Base-by-base conservation (phyloP, 208 protist species). In the Strigomonas oncopelti region DNA sequence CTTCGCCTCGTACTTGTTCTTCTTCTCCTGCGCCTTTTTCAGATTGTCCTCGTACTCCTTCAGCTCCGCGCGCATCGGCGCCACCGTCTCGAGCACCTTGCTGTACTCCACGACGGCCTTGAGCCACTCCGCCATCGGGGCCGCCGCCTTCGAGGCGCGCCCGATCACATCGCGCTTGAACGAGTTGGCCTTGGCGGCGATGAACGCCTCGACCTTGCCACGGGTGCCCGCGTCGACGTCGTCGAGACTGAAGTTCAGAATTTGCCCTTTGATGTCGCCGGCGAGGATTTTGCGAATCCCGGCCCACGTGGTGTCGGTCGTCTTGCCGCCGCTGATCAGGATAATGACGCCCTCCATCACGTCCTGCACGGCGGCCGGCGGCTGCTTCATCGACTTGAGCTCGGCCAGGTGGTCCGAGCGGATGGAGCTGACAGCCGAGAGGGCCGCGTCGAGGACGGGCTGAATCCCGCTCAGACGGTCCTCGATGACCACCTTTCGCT, bases 121-220 rank as follows among this genome's bases (percentile, higher is more conserved):
- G 5, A 99, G 92, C 98, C 98, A 99, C 60, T 93, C 88, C 16
- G 97, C 97, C 77, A 99, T 92, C 45, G 98, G 97, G 16, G 94
- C 94, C 5, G 97, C 97, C 0, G 98, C 97, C 64, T 94, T 88
- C 9, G 90, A 97, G 18, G 93, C 96, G 48, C 95, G 92, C 7
- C 81, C 80, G 72, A 98, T 98, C 7, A 87, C 86, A 20, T 96
- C 91, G 27, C 77, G 77, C 65, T 98, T 96, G 74, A 99, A 99
- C 24, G 91, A 97, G 42, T 92, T 83, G 25, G 56, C 73, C 65
- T 97, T 97, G 20, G 69, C 66, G 9, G 72, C 56, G 20, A 99
- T 78, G 65, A 98, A 94, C 69, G 84, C 80, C 53, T 95, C 78
- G 16, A 98, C 94, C 61, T 92, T 80, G 1, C 54, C 61, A 14